Evolutionary conservation across 306 rosid genomes (phyloP).

Genomic region (Cucurbita argyrosperma): DNA sequence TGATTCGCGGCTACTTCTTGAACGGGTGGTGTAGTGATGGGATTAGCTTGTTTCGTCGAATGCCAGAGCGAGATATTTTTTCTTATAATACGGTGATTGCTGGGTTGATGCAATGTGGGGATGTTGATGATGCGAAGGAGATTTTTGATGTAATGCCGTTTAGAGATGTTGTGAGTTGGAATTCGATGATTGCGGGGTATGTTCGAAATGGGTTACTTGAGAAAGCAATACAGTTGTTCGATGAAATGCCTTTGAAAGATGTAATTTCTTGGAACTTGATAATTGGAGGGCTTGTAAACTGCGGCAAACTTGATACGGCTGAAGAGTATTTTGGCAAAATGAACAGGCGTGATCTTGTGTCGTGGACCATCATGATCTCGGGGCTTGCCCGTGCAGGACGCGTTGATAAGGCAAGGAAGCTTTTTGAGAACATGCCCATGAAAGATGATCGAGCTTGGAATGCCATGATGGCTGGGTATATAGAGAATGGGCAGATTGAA

Average conservation of each 20-base stretch:
- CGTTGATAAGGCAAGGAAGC: constrained; percentile 18
- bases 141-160: constrained; percentile 23
- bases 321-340: constrained; percentile 20
- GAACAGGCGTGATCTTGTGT: constrained; percentile 23
- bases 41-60: constrained; percentile 12
- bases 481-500: constrained; percentile 19
- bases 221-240: constrained; percentile 20
- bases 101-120: constrained; percentile 41
- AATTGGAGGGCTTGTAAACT: constrained; percentile 30
- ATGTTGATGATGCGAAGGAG: constrained; percentile 25
- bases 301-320: constrained; percentile 24
- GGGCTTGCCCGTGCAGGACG: constrained; percentile 20
- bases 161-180: constrained; percentile 33
- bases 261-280: constrained; percentile 49
- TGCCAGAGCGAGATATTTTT: constrained; percentile 24
- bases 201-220: constrained; percentile 26
- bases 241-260: constrained; percentile 26
- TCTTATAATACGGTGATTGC: constrained; percentile 33
- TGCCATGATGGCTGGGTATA: constrained; percentile 27
- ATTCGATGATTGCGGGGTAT: constrained; percentile 39
- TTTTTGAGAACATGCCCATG: constrained; percentile 27
- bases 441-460: constrained; percentile 39
- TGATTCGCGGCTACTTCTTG: constrained; percentile 30
- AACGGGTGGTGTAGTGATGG: constrained; percentile 12
- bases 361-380: constrained; percentile 43